A percentile compares a stretch with the other conserved stretches of the same genome.
Evolutionary conservation across 768 basidiomycete species (phyloP).

Genomic region (Podaxis sp.): DNA sequence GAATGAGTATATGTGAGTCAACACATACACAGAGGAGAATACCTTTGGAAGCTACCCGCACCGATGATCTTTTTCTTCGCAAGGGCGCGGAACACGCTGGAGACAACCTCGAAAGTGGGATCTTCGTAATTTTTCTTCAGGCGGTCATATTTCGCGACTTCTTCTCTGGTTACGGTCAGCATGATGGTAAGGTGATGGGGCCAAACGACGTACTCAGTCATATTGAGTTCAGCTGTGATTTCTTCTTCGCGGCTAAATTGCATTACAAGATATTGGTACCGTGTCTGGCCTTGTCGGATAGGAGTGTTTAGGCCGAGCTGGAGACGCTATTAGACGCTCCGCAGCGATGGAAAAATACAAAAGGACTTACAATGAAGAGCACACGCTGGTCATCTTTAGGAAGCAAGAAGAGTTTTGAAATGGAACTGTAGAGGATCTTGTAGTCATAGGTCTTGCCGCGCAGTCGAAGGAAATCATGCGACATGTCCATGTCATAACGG

Average conservation of each 20-base stretch:
- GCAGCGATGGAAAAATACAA: background rate
- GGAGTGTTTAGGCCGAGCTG: conserved; percentile 90
- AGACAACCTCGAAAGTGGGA: conserved; percentile 94
- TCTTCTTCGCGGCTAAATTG: conserved; percentile 98
- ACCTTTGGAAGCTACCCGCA: conserved; percentile 85
- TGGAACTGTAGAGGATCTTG: conserved; percentile 89
- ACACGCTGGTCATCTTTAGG: conserved; percentile 98
- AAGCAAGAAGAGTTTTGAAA: conserved; percentile 86
- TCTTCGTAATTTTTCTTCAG: conserved; percentile 94
- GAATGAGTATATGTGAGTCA: background rate
- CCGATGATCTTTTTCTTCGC: conserved; percentile 91
- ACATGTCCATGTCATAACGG: conserved; percentile 98
- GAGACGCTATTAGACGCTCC: conserved; percentile 8
- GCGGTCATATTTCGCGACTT: conserved; percentile 74
- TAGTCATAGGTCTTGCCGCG: conserved; percentile 99
- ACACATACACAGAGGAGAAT: conserved; percentile 17
- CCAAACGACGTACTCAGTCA: conserved; percentile 70
- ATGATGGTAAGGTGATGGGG: conserved; percentile 3
- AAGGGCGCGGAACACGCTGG: conserved; percentile 88
- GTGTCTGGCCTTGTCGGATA: conserved; percentile 96
- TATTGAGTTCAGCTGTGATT: conserved; percentile 91
- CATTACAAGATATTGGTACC: conserved; percentile 98
- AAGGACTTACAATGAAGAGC: conserved; percentile 78
- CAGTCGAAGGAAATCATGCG: conserved; percentile 87
- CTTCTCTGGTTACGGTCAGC: conserved; percentile 50